phyloP scores from a whole-genome alignment of 352 stramenopile species.

The Phytophthora brassicae region DNA sequence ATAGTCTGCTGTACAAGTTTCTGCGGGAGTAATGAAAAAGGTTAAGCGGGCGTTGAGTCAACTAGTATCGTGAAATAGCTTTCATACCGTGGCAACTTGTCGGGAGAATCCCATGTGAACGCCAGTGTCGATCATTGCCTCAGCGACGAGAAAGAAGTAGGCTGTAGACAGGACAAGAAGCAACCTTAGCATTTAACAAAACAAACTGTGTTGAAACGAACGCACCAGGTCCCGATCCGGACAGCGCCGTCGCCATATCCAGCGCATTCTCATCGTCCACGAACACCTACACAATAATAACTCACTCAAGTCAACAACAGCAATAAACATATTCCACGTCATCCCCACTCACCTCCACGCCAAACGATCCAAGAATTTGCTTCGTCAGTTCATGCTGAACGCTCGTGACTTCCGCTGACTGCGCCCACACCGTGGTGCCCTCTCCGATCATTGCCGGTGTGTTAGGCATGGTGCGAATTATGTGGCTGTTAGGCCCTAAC shows the following conservation, averaged over 20 bases:
- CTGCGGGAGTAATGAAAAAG: constrained; percentile 16
- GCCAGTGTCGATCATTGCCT: constrained; percentile 95
- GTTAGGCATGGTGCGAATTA: constrained; percentile 96
- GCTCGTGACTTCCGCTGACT: constrained; percentile 73
- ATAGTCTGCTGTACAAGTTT: constrained; percentile 95
- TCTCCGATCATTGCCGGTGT: constrained; percentile 94
- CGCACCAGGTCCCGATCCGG: constrained; percentile 88
- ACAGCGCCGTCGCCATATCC: constrained; percentile 94
- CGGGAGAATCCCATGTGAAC: constrained; percentile 96
- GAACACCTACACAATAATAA: constrained; percentile 58
- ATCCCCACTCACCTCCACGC: constrained; percentile 65
- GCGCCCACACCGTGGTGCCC: constrained; percentile 95
- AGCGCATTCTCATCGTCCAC: constrained; percentile 94
- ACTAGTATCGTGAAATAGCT: neutral
- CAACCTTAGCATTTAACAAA: neutral
- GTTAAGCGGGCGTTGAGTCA: neutral
- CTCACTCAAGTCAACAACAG: neutral
- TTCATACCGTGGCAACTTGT: constrained; percentile 82
- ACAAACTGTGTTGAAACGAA: neutral
- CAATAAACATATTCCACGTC: no score
- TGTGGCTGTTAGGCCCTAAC: constrained; percentile 58
- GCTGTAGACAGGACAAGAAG: constrained; percentile 38
- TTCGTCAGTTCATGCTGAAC: constrained; percentile 78
- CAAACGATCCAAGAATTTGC: constrained; percentile 89
- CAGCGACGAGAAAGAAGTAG: constrained; percentile 96